Evolutionary conservation across 2,329 filamentous ascomycete species (phyloP), one percentile per base, ranked within the genome.

Genomic region (Fusarium sp.): DNA sequence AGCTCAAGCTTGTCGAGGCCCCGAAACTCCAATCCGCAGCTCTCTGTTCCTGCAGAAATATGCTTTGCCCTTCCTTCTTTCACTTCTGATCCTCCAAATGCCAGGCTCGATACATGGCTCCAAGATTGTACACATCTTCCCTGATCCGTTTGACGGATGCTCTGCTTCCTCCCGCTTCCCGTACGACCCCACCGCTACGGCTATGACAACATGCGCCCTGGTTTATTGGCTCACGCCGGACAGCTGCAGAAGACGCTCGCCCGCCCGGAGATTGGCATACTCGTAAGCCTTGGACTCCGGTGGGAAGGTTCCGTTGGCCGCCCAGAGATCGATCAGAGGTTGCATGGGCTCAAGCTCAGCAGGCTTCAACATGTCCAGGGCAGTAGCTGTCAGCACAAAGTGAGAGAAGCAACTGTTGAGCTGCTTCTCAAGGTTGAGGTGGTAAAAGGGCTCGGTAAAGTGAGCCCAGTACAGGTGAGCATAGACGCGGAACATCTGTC

Each of bases 401-500:
- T 96, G 94, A 54, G 93, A 94, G 83, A 97, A 97, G 84, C 93
- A 95, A 82, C 93, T 95, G 87, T 97, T 97, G 71, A 96, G 88
- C 78, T 94, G 92, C 82, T 95, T 93, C 82, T 93, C 92, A 11
- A 93, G 86, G 85, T 94, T 95, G 75, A 96, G 88, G 82, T 95
- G 92, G 84, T 95, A 96, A 84, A 95, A 95, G 6, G 93, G 93
- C 76, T 95, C 93, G 70, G 92, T 86, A 84, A 94, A 99, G 84
- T 99, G 97, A 67, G 95, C 94, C 90, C 97, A 98, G 87, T 99
- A 99, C 71, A 99, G 91, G 84, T 99, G 97, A 57, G 97, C 93
- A 81, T 99, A 99, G 77, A 98, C 96, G 69, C 97, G 94, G 88
- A 99, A 98, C 93, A 99, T 98, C 85, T 98, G 97, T 79, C 95